Conservation (phyloP, 2,329 filamentous ascomycete genomes). For the Fusarium brevicatenulatum region DNA sequence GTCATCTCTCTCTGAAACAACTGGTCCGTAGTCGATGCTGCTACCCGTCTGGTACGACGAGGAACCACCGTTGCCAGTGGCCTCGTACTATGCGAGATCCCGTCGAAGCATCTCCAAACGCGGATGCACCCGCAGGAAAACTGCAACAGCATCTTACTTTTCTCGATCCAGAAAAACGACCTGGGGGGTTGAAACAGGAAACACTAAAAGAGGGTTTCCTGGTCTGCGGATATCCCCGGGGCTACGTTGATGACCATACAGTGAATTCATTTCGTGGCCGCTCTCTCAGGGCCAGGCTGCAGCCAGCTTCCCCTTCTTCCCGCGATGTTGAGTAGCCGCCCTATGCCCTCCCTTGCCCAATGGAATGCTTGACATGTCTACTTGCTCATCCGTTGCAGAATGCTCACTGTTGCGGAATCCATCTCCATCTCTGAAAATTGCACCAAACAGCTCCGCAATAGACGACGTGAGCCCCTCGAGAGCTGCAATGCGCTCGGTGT, state of each 20-base stretch:
- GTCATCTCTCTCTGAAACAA: conserved; percentile 5
- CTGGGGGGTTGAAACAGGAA: background rate
- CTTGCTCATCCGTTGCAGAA: conserved; percentile 43
- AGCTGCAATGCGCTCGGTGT: conserved; percentile 78
- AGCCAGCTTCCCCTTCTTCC: conserved; percentile 39
- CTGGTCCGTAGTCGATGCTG: conserved; percentile 23
- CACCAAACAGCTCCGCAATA: conserved; percentile 74
- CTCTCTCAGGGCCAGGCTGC: conserved; percentile 26
- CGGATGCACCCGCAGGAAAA: conserved; percentile 25
- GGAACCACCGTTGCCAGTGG: conserved; percentile 16
- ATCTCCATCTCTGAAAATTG: conserved; percentile 81
- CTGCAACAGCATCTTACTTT: conserved; percentile 16
- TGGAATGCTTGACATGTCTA: conserved; percentile 43
- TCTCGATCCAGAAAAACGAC: conserved; percentile 20
- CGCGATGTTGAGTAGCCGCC: conserved; percentile 12
- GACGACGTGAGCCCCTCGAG: conserved; percentile 78
- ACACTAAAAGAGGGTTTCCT: background rate
- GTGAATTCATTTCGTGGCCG: background rate
- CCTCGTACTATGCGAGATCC: conserved; percentile 39
- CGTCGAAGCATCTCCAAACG: conserved; percentile 35
- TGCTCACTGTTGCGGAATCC: conserved; percentile 63
- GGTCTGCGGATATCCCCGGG: background rate
- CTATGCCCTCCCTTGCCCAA: conserved; percentile 25
- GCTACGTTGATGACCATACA: background rate
- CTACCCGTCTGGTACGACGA: conserved; percentile 18